Evolutionary conservation across 1,284 basidiomycete genomes (phyloP), one percentile per base, ranked within the genome.

Genomic region (Puccinia polysora): DNA sequence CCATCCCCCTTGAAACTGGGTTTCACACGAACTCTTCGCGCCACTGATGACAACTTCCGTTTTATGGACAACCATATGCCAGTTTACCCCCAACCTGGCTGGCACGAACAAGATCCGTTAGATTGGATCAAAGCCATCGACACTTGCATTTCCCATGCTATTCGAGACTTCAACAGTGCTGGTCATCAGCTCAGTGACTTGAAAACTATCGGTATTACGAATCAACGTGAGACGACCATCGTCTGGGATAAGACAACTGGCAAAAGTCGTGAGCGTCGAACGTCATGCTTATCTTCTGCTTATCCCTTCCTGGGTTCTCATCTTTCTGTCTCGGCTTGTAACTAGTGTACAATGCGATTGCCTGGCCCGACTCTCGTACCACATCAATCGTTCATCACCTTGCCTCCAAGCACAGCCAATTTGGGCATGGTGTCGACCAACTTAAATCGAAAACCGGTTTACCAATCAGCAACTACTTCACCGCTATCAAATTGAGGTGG

Each of bases 141-240:
- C 68, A 82, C 83, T 70, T 94, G 91, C 81, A 89, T 97, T 75
- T 84, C 85, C 62, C 84, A 86, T 73, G 87, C 90, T 5, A 84
- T 89, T 67, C 84, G 86, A 76, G 83, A 86, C 74, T 84, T 98
- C 75, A 89, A 93, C 78, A 83, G 82, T 62, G 82, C 84, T 20
- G 90, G 92, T 1, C 90, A 87, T 85, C 82, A 85, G 14, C 86
- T 86, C 77, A 84, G 86, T 65, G 90, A 90, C 79, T 83, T 98
- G 79, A 95, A 94, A 81, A 90, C 90, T 73, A 91, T 98, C 76
- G 95, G 94, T 45, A 91, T 98, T 81, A 97, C 95, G 60, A 98
- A 97, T 80, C 95, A 98, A 82, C 87, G 96, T 73, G 95, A 98
- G 81, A 98, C 96, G 4, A 88, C 94, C 0, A 87, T 97, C 20